Evolutionary conservation across 345 rosid genomes (phyloP).

Genomic region (Gossypium ekmanianum): DNA sequence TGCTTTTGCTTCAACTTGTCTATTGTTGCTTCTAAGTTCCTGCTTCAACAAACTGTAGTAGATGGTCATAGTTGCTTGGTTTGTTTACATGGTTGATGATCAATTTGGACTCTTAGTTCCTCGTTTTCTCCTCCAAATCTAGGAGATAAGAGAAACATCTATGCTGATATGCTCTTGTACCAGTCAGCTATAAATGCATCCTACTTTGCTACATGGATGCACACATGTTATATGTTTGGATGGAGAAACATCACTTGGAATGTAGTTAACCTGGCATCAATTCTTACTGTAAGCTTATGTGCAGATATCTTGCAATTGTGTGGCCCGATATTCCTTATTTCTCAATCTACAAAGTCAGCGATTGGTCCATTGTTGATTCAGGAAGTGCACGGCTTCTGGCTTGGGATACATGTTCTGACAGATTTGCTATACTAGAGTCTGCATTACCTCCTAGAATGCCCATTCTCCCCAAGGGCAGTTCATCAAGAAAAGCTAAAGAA

Average conservation of each 20-base stretch:
- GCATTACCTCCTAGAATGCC: slow-evolving; percentile 80
- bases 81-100: slow-evolving; percentile 3
- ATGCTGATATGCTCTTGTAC: not conserved
- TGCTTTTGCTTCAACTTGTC: slow-evolving; percentile 1
- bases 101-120: not conserved
- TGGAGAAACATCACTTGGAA: slow-evolving; percentile 4
- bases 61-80: slow-evolving; percentile 15
- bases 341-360: slow-evolving; percentile 89
- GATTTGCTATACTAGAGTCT: slow-evolving; percentile 91
- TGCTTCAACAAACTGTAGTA: not conserved
- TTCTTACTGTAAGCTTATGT: slow-evolving; percentile 27
- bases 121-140: not conserved
- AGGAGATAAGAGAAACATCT: not conserved
- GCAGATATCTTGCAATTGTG: slow-evolving; percentile 91
- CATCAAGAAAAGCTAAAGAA: slow-evolving; percentile 89
- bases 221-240: not conserved
- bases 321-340: slow-evolving; percentile 98
- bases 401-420: slow-evolving; percentile 94
- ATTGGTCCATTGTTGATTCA: slow-evolving; percentile 95
- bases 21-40: not conserved
- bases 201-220: slow-evolving; percentile 2
- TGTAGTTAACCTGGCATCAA: slow-evolving; percentile 10
- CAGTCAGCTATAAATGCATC: slow-evolving; percentile 9
- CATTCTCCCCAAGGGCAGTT: slow-evolving; percentile 75
- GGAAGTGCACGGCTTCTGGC: slow-evolving; percentile 96